Evolutionary conservation across 768 basidiomycete species (phyloP), one percentile per base, ranked within the genome.

Genomic region (Hirschioporus abietinus): DNA sequence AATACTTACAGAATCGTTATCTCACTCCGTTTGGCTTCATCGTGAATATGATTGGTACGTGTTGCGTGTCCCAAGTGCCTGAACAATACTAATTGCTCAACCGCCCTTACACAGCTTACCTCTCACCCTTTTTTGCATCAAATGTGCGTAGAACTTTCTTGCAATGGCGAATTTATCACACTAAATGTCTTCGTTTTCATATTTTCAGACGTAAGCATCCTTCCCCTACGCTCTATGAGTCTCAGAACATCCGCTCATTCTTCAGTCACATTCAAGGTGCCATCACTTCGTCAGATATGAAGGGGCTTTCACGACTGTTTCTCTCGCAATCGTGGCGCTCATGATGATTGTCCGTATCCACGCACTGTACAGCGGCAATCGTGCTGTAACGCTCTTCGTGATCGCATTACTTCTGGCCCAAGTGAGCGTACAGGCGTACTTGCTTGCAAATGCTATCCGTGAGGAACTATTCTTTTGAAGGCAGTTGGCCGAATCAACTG

Each of bases 291-390:
- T 78, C 0, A 68, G 73, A 0, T 78, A 73, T 52, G 77, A 77
- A 63, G 77, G 77, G 0, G 65, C 80, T 26, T 85, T 83, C 76
- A 84, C 84, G 0, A 78, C 84, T 63, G 83, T 83, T 17, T 85
- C 83, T 0, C 81, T 87, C 64, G 78, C 81, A 35, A 73, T 84
- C 25, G 82, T 83, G 0, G 84, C 81, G 3, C 68, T 86, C 20
- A 86, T 88, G 85, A 86, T 88, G 86, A 75, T 86, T 25, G 68
- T 87, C 2, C 83, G 86, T 4, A 71, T 80, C 15, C 70, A 72
- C n/a, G 79, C 76, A 0, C 65, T 77, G 58, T 80, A 78, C 57
- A 64, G 65, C 24, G 26, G 63, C 0, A 68, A 64, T 3, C 65
- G 68, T 65, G 79, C 30, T 68, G 75, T 65, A 68, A 71, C 67